phyloP scores from a whole-genome alignment of 2,329 filamentous ascomycete genomes.

The Plectosphaerella cucumerina region DNA sequence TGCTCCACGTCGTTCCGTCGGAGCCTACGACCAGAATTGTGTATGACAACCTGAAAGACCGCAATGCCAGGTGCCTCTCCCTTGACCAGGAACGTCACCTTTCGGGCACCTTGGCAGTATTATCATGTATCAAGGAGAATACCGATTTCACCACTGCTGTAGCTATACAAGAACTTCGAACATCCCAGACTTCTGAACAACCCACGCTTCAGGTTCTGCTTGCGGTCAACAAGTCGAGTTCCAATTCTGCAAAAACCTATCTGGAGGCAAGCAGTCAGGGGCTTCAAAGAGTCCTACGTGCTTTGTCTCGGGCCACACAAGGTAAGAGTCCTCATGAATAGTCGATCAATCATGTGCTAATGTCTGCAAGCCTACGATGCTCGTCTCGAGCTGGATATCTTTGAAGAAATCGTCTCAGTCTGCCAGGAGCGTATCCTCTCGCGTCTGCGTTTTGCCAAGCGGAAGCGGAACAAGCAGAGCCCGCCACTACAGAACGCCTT shows the following conservation, averaged over 20 bases:
- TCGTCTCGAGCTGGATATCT: constrained; percentile 13
- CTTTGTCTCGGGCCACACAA: constrained; percentile 5
- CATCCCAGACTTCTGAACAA: not conserved
- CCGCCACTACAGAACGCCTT: constrained; percentile 3
- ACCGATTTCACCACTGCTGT: constrained; percentile 27
- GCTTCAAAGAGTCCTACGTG: constrained; percentile 13
- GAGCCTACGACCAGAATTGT: constrained; percentile 12
- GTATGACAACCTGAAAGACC: constrained; percentile 1
- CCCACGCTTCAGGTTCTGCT: constrained; percentile 20
- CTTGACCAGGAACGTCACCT: constrained; percentile 27
- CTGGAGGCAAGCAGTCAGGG: constrained; percentile 11
- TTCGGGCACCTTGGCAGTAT: constrained; percentile 24
- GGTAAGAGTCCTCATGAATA: not conserved
- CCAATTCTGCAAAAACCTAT: constrained; percentile 12
- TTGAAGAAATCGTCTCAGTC: constrained; percentile 23
- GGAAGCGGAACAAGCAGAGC: constrained; percentile 10
- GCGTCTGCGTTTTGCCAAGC: constrained; percentile 17
- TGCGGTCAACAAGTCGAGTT: constrained; percentile 23
- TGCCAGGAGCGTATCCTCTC: constrained; percentile 23
- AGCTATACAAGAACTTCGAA: constrained; percentile 20
- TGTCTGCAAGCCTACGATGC: not conserved
- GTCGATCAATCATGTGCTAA: not conserved
- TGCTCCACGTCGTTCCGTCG: constrained; percentile 20
- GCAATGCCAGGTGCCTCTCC: constrained; percentile 18
- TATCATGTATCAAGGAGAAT: constrained; percentile 23